These are phyloP conservation scores for Zhuliangozyma blackwelliae DNA, from an alignment of 1,139 yeast species.

Conservation along the genomic window DNA sequence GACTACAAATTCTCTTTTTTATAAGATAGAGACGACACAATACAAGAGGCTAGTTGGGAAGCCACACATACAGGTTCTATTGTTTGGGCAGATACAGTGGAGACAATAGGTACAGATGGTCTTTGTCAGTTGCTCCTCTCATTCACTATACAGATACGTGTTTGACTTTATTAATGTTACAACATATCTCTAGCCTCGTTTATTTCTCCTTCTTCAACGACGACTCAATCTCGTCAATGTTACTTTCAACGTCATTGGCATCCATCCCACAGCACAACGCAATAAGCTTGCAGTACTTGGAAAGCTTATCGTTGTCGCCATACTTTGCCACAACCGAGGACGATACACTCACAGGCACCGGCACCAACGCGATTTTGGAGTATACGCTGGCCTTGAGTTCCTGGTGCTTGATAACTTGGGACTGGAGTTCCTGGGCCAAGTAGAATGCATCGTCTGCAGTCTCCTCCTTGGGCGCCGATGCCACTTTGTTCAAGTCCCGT, in stretches of 20 bases:
- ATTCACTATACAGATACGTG: too few species aligned
- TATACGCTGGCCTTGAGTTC: conserved; percentile 16
- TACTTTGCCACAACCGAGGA: conserved; percentile 21
- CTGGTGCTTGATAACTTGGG: conserved; percentile 20
- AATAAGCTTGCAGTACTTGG: conserved; percentile 40
- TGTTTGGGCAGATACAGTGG: too few species aligned
- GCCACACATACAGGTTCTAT: too few species aligned
- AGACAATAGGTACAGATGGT: too few species aligned
- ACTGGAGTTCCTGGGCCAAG: conserved; percentile 4
- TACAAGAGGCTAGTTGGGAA: too few species aligned
- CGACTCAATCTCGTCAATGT: conserved; percentile 43
- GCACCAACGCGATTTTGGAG: conserved; percentile 22
- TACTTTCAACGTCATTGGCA: conserved; percentile 35
- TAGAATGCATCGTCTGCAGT: conserved; percentile 4
- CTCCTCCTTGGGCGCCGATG: conserved; percentile 1
- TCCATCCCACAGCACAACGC: conserved; percentile 46
- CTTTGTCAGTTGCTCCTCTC: too few species aligned
- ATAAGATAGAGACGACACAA: too few species aligned
- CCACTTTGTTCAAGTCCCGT: conserved; percentile 4
- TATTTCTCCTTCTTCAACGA: conserved; percentile 16
- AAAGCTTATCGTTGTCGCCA: conserved; percentile 32
- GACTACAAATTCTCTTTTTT: too few species aligned
- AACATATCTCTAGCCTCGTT: neutral
- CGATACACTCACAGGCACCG: conserved; percentile 6
- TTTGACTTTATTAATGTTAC: too few species aligned